These are phyloP conservation scores for Metschnikowia colocasiae DNA, from an alignment of 805 yeast species.

Conservation along the genomic window DNA sequence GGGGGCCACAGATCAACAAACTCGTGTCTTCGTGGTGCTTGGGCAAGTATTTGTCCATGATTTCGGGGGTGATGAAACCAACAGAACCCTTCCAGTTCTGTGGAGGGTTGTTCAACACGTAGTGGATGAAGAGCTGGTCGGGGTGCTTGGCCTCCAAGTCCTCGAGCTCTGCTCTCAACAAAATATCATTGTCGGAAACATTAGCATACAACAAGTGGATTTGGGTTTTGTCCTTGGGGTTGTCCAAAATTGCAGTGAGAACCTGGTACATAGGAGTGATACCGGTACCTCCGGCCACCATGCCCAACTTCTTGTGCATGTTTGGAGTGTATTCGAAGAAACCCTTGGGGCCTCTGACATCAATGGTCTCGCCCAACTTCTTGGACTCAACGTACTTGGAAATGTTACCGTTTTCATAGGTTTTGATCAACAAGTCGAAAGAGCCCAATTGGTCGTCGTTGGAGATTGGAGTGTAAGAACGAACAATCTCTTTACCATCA, in stretches of 20 bases:
- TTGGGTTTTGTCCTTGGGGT: conserved; percentile 76
- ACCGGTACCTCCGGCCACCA: conserved; percentile 98
- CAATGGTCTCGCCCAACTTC: conserved; percentile 73
- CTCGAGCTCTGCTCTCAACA: conserved; percentile 78
- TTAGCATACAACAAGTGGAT: conserved; percentile 78
- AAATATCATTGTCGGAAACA: conserved; percentile 72
- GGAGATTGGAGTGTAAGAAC: conserved; percentile 90
- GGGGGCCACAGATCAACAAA: conserved; percentile 89
- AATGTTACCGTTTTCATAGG: conserved; percentile 81
- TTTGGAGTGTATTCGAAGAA: conserved; percentile 78
- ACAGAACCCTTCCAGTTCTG: conserved; percentile 70
- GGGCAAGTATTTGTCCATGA: conserved; percentile 63
- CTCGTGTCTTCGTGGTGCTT: conserved; percentile 56
- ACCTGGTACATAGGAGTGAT: conserved; percentile 95
- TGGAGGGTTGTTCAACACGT: conserved; percentile 72
- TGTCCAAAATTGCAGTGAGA: conserved; percentile 70
- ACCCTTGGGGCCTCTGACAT: conserved; percentile 89
- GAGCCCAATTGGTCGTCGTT: conserved; percentile 73
- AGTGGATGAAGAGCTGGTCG: conserved; percentile 58
- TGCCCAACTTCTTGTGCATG: conserved; percentile 67
- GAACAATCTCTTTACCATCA: conserved; percentile 72
- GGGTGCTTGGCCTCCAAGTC: conserved; percentile 54
- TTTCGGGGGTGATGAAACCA: conserved; percentile 78
- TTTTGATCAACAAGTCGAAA: conserved; percentile 82
- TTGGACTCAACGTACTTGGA: conserved; percentile 69